A percentile compares a stretch with the other conserved stretches of the same genome.
Conservation (phyloP, 129 eudicot genomes). For the sunflower (Helianthus annuus) region DNA sequence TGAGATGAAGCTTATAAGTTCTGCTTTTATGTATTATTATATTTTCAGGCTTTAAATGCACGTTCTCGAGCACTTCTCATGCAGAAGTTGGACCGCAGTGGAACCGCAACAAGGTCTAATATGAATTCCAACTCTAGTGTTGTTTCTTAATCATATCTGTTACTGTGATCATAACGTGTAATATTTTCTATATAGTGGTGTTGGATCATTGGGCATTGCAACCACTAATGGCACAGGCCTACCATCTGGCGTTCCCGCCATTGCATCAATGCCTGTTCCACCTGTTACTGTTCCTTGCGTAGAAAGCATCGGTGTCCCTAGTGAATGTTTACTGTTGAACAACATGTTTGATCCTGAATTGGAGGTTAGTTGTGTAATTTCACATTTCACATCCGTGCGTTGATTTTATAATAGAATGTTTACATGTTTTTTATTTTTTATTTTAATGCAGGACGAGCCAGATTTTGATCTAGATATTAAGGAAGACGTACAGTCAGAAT, state of each 20-base stretch:
- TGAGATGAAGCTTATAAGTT: background rate
- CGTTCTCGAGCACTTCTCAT: conserved; percentile 85
- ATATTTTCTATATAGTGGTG: conserved; percentile 43
- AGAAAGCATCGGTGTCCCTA: conserved; percentile 67
- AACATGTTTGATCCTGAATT: conserved; percentile 85
- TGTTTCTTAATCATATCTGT: background rate
- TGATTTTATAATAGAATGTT: background rate
- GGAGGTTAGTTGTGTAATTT: conserved; percentile 51
- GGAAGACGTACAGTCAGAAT: conserved; percentile 79
- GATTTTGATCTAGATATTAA: conserved; percentile 83
- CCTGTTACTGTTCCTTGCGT: conserved; percentile 49
- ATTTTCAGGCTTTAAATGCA: conserved; percentile 77
- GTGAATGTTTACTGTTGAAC: conserved; percentile 77
- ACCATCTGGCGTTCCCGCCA: conserved; percentile 37
- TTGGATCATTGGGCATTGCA: conserved; percentile 53
- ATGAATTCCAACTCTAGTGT: background rate
- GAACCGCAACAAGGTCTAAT: conserved; percentile 61
- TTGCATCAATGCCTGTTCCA: conserved; percentile 55
- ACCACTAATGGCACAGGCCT: conserved; percentile 37
- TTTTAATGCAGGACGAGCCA: conserved; percentile 59
- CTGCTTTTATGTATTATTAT: conserved; percentile 12
- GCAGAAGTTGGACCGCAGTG: conserved; percentile 94
- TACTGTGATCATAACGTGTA: conserved; percentile 5
- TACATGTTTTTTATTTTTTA: background rate
- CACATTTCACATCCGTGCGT: conserved; percentile 14